Evolutionary conservation across 2,329 filamentous ascomycete species (phyloP).

Genomic region (Apiospora phragmitis): DNA sequence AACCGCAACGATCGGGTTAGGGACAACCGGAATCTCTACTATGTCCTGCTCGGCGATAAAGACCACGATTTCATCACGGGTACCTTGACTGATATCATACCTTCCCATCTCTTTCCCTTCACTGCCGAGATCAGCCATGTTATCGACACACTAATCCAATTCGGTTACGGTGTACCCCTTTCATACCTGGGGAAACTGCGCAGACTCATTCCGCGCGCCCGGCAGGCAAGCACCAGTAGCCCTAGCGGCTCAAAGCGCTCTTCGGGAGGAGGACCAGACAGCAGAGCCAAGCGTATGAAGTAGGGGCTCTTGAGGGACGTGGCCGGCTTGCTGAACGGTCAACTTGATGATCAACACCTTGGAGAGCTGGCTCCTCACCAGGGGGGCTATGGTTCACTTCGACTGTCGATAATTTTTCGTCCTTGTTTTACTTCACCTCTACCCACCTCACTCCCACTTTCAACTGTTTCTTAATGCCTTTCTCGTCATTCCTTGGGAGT

Average conservation of each 20-base stretch:
- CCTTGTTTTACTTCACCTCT: slow-evolving; percentile 4
- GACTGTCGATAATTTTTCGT: slow-evolving; percentile 14
- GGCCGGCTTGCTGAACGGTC: no score
- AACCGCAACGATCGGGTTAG: slow-evolving; percentile 33
- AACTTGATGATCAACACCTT: neutral
- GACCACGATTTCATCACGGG: slow-evolving; percentile 47
- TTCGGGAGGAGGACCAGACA: slow-evolving; percentile 21
- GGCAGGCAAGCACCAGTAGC: slow-evolving; percentile 18
- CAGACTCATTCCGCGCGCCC: slow-evolving; percentile 28
- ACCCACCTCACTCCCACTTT: slow-evolving; percentile 20
- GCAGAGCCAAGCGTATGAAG: slow-evolving; percentile 26
- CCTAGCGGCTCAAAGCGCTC: slow-evolving; percentile 24
- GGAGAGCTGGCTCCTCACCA: neutral
- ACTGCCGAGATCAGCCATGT: slow-evolving; percentile 33
- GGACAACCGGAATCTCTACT: slow-evolving; percentile 48
- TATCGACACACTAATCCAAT: slow-evolving; percentile 27
- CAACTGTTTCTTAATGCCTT: neutral
- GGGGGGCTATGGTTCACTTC: slow-evolving; percentile 13
- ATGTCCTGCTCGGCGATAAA: slow-evolving; percentile 45
- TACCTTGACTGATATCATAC: slow-evolving; percentile 34
- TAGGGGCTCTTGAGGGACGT: slow-evolving; percentile 5
- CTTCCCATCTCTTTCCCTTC: slow-evolving; percentile 21
- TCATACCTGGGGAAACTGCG: slow-evolving; percentile 29
- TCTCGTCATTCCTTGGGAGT: neutral
- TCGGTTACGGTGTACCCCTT: slow-evolving; percentile 22